Percentiles rank a stretch among this genome's conserved stretches.
Evolutionary conservation across 176 grass and related monocot species (phyloP).

Genomic region (Areca catechu): DNA sequence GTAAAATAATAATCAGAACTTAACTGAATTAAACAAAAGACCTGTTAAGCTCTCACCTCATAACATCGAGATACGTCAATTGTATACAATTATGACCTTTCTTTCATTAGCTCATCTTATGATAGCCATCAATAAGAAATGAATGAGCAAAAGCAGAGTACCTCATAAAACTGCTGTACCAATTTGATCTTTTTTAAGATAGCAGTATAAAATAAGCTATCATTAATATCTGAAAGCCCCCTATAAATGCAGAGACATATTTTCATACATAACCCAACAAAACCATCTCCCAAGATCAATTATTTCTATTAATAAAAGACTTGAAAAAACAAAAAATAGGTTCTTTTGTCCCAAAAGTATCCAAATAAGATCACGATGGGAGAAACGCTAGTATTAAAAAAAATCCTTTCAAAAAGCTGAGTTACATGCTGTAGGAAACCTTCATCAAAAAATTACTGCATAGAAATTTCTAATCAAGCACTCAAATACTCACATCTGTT

Average conservation of each 20-base stretch:
- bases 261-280: too few relatives aligned
- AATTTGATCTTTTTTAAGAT: constrained; percentile 1
- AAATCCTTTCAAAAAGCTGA: not conserved
- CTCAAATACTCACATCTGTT: constrained; percentile 78
- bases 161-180: constrained; percentile 7
- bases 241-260: too few relatives aligned
- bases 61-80: too few relatives aligned
- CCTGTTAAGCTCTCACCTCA: too few relatives aligned
- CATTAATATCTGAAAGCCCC: not conserved
- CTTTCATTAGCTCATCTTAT: too few relatives aligned
- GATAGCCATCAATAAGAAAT: not conserved
- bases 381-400: not conserved
- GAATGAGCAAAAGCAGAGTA: not conserved
- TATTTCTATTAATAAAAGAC: too few relatives aligned
- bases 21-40: too few relatives aligned
- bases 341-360: not conserved
- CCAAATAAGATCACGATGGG: not conserved
- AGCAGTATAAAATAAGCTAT: constrained; percentile 4
- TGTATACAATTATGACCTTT: too few relatives aligned
- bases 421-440: not conserved
- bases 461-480: too few relatives aligned
- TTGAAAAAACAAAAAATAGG: too few relatives aligned
- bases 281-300: too few relatives aligned
- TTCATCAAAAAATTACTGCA: not conserved
- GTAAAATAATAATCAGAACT: too few relatives aligned